Conservation (phyloP, 805 yeast species). For the Saccharomycopsis sp. region DNA sequence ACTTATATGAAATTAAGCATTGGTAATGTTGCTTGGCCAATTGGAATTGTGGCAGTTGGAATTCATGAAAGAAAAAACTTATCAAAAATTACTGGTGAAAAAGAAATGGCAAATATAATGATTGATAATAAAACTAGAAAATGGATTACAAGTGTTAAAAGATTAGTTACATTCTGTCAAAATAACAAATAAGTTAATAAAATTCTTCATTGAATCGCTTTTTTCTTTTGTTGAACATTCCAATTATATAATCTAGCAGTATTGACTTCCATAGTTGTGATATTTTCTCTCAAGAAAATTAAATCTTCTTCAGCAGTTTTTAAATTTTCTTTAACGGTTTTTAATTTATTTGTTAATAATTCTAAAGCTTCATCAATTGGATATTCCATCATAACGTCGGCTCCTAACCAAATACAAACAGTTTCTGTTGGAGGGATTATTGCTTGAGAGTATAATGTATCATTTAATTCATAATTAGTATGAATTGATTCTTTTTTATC, state of each 20-base stretch:
- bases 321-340: constrained; percentile 49
- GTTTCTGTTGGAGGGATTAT: constrained; percentile 48
- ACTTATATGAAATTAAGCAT: constrained; percentile 66
- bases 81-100: constrained; percentile 42
- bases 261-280: constrained; percentile 96
- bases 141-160: constrained; percentile 69
- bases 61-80: constrained; percentile 68
- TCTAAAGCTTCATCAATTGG: constrained; percentile 80
- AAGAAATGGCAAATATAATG: constrained; percentile 58
- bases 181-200: constrained; percentile 5
- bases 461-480: constrained; percentile 86
- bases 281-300: constrained; percentile 75
- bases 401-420: constrained; percentile 94
- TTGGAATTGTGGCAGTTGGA: constrained; percentile 71
- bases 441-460: constrained; percentile 84
- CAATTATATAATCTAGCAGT: constrained; percentile 86
- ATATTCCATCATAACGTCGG: constrained; percentile 94
- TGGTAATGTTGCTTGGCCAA: constrained; percentile 90
- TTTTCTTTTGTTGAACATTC: constrained; percentile 61
- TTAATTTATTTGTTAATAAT: constrained; percentile 51
- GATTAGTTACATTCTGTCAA: constrained; percentile 54
- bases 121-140: constrained; percentile 61
- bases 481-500: constrained; percentile 36
- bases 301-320: constrained; percentile 67
- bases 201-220: background rate